These are phyloP conservation scores for Hirschfeldia incana DNA, from an alignment of 345 rosid genomes.

Conservation along the genomic window DNA sequence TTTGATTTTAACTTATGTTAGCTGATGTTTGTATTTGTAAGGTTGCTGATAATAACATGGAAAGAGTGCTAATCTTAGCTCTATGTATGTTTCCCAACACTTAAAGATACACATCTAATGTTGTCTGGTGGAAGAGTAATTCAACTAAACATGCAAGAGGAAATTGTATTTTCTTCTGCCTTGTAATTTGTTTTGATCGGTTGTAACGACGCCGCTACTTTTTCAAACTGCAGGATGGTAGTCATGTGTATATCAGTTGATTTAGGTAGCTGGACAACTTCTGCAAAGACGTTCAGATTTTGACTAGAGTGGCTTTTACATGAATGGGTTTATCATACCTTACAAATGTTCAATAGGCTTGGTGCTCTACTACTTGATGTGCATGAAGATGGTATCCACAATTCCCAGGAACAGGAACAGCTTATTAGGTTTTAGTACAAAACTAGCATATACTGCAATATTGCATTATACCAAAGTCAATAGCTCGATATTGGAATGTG, in stretches of 20 bases:
- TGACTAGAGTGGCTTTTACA: background rate
- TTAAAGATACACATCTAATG: background rate
- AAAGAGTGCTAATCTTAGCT: conserved; percentile 26
- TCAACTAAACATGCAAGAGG: conserved; percentile 27
- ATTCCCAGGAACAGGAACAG: conserved; percentile 86
- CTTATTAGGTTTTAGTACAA: conserved; percentile 56
- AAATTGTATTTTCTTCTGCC: conserved; percentile 6
- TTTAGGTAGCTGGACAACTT: background rate
- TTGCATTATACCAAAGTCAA: background rate
- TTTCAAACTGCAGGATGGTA: conserved; percentile 45
- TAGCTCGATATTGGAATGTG: background rate
- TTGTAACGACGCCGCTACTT: conserved; percentile 42
- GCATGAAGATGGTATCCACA: conserved; percentile 88
- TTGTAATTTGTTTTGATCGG: background rate
- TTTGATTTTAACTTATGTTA: conserved; percentile 22
- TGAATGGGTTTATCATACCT: conserved; percentile 43
- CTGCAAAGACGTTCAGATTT: background rate
- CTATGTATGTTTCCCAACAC: conserved; percentile 20
- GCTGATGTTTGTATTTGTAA: conserved; percentile 40
- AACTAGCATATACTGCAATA: background rate
- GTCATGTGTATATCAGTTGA: background rate
- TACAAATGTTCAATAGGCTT: conserved; percentile 50
- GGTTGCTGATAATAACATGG: conserved; percentile 31
- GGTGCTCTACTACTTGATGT: conserved; percentile 41
- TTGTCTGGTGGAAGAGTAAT: conserved; percentile 8